Conservation (phyloP, 1,139 yeast genomes). For the Geotrichum citri-aurantii region DNA sequence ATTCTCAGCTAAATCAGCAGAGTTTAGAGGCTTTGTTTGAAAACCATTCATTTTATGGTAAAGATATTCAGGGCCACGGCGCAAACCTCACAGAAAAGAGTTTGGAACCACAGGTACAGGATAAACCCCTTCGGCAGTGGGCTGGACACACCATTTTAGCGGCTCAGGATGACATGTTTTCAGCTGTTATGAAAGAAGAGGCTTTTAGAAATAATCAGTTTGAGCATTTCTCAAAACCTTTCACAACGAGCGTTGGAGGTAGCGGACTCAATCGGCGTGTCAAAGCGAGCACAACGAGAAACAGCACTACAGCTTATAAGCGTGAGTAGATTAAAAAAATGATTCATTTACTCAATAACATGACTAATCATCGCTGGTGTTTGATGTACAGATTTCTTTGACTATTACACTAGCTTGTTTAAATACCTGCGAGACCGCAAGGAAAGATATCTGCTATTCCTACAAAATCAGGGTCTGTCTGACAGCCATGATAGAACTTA, state of each 20-base stretch:
- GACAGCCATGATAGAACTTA: neutral
- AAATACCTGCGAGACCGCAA: constrained; percentile 10
- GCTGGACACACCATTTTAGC: constrained; percentile 10
- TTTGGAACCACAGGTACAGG: neutral
- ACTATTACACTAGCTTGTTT: constrained; percentile 13
- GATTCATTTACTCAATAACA: too few relatives aligned
- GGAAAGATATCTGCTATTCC: neutral
- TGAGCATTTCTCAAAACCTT: constrained; percentile 14
- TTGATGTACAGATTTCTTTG: constrained; percentile 10
- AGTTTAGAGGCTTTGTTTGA: neutral
- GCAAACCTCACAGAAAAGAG: neutral
- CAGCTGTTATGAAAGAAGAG: neutral
- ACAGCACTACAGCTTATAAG: constrained; percentile 9
- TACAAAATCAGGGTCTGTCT: neutral
- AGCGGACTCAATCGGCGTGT: neutral
- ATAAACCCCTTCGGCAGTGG: constrained; percentile 2
- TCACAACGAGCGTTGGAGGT: neutral
- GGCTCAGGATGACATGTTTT: constrained; percentile 6
- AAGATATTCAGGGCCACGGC: neutral
- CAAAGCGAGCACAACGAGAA: constrained; percentile 3
- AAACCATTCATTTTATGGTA: neutral
- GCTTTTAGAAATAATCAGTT: constrained; percentile 4
- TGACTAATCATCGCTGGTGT: neutral
- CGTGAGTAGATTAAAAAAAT: constrained; percentile 3
- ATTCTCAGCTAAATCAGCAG: neutral